A percentile compares a stretch with the other conserved stretches of the same genome.
These are phyloP conservation scores for Didymellaceae sp. DNA, from an alignment of 2,329 filamentous ascomycete genomes.

Conservation along the genomic window DNA sequence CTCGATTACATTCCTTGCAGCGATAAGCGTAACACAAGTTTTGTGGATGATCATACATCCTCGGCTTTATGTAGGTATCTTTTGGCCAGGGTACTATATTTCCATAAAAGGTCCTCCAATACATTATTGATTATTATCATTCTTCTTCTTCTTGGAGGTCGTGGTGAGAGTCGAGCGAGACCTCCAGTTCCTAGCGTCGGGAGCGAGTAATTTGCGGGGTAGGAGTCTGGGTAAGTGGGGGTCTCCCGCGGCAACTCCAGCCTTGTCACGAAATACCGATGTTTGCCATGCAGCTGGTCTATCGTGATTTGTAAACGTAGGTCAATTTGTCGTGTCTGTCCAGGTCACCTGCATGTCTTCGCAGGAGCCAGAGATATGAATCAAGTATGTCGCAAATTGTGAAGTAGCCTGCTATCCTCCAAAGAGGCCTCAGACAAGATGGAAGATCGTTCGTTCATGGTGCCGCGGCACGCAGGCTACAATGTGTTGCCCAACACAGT, in stretches of 20 bases:
- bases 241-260: slow-evolving; percentile 19
- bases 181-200: slow-evolving; percentile 19
- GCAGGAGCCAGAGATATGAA: no score
- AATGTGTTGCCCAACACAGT: slow-evolving; percentile 43
- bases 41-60: no score
- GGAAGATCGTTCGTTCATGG: slow-evolving; percentile 38
- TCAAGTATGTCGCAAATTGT: neutral
- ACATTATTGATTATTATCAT: no score
- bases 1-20: no score
- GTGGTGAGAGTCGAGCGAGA: neutral
- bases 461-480: slow-evolving; percentile 36
- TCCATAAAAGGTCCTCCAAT: no score
- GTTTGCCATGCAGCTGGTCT: slow-evolving; percentile 26
- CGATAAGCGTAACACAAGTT: no score
- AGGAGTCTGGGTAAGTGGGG: slow-evolving; percentile 3
- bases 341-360: neutral
- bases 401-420: neutral
- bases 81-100: no score
- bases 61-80: no score
- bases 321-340: no score
- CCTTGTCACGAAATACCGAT: slow-evolving; percentile 24
- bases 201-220: slow-evolving; percentile 31
- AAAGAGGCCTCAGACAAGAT: slow-evolving; percentile 17
- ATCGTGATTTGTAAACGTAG: slow-evolving; percentile 23
- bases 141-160: neutral